phyloP scores from a whole-genome alignment of 2,329 filamentous ascomycete species.

The Stagonosporopsis cucurbitacearum region DNA sequence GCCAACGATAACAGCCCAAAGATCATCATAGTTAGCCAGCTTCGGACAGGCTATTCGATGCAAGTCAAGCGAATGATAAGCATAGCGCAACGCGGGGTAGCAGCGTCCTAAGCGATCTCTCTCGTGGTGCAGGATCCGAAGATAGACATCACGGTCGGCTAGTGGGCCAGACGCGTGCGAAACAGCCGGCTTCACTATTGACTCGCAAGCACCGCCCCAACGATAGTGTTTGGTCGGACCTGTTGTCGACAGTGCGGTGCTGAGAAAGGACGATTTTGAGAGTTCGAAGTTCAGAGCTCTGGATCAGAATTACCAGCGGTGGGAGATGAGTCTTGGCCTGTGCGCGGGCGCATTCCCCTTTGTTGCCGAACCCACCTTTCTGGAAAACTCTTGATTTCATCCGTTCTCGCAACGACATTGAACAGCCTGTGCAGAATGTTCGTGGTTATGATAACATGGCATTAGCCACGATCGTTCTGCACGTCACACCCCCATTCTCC shows the following conservation, averaged over 20 bases:
- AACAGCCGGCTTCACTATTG: background rate
- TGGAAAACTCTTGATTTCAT: background rate
- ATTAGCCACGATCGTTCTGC: too few relatives aligned
- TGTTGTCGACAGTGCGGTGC: background rate
- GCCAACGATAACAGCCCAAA: constrained; percentile 3
- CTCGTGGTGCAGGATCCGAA: constrained; percentile 13
- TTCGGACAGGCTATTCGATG: background rate
- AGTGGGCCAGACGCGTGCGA: background rate
- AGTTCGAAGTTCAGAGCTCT: background rate
- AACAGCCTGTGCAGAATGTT: too few relatives aligned
- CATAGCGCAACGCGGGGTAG: constrained; percentile 14
- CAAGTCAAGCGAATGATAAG: constrained; percentile 9
- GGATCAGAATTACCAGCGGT: background rate
- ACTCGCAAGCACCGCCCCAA: background rate
- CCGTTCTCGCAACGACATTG: background rate
- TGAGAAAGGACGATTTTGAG: background rate
- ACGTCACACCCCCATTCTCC: too few relatives aligned
- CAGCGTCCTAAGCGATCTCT: background rate
- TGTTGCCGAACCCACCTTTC: background rate
- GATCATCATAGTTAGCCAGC: background rate
- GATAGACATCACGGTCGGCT: constrained; percentile 1
- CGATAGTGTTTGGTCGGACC: background rate
- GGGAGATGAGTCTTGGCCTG: background rate
- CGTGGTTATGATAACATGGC: too few relatives aligned
- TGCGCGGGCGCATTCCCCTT: background rate